Evolutionary conservation across 805 yeast species (phyloP), one percentile per base, ranked within the genome.

Genomic region (Sugiyamaella lignohabitans): DNA sequence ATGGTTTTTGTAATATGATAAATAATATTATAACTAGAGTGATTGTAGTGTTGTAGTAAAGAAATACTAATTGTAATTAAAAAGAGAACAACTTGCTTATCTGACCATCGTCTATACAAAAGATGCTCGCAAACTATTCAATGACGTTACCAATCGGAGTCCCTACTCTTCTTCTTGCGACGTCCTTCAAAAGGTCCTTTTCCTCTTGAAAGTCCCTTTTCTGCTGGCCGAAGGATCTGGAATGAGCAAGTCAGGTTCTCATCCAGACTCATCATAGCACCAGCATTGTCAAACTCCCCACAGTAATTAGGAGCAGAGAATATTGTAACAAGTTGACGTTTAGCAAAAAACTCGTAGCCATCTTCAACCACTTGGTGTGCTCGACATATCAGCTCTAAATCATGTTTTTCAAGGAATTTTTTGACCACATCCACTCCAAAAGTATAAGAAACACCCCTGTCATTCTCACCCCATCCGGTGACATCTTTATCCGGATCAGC

Each of bases 361-460:
- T 91, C 98, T 71, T 91, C 98, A 52, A 91, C 98, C 54, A 91
- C 98, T 72, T 91, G 98, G 75, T 91, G 98, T 40, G 98, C 98
- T 66, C 98, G 80, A 72, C 98, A 93, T 60, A 91, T 89, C 62
- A 91, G 79, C 68, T 93, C 98, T 91, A 91, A 86, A 65, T 91
- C 98, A 68, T 91, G 98, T 63, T 88, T 89, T 67, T 91, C 97
- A 66, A 93, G 72, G 66, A 91, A 91, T 69, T 97, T 77, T 56
- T 95, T 85, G 45, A 91, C 98, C 46, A 91, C 98, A 67, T 91
- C 98, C 6, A 98, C 98, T n/a, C 98, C 98, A 70, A 93, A 91
- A n/a, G 98, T 91, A 69, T 89, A 91, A 21, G 97, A 88, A 52
- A 91, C 97, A 65, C 98, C 98, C 71, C 98, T 85, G 72, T 93